Base-by-base conservation (phyloP, 2,329 filamentous ascomycete species). In the Fusarium sororula region DNA sequence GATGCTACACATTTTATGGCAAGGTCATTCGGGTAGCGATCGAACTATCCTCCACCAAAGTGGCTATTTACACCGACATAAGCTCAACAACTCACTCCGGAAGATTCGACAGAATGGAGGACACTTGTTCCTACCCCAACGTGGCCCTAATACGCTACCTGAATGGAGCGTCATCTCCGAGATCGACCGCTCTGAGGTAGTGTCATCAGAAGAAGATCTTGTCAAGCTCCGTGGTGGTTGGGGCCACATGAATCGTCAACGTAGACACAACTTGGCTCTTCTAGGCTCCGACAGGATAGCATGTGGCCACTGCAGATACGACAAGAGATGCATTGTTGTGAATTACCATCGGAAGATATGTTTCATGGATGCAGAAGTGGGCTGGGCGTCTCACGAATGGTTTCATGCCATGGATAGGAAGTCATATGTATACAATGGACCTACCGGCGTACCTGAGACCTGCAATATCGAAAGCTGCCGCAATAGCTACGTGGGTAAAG, bases 381-480 rank as follows among this genome's bases (percentile, higher is more conserved):
- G 17, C 8, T 14, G 30, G 18, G 30, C 30, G 9, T 6, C 48
- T 26, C 30, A 26, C 6, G 30, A 37, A 17, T 53, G n/a, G n/a
- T 37, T 53, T 12, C 30, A 53, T 53, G 30, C 30, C 9, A 20
- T 35, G 4, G 30, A 53, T 13, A 35, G 17, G n/a, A 3, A 20
- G 17, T 53, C 48, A 53, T 53, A 35, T 18, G 17, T 20, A 5
- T 53, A 53, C 3, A 53, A 53, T 20, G 48, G 48, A 8, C 17
- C 48, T 26, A 6, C 30, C 14, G 30, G 30, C 0, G 30, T 20
- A 17, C 30, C 48, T 8, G 48, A 37, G 17, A 10, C 48, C 2
- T 53, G 30, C 2, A 3, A 15, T 12, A 5, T 35, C 2, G 13
- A 4, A 1, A 5, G 3, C 3, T 53, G 48, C 3, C 30, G 30